These are phyloP conservation scores for Schizochytrium sp. DNA, from an alignment of 108 stramenopile genomes.

Conservation along the genomic window DNA sequence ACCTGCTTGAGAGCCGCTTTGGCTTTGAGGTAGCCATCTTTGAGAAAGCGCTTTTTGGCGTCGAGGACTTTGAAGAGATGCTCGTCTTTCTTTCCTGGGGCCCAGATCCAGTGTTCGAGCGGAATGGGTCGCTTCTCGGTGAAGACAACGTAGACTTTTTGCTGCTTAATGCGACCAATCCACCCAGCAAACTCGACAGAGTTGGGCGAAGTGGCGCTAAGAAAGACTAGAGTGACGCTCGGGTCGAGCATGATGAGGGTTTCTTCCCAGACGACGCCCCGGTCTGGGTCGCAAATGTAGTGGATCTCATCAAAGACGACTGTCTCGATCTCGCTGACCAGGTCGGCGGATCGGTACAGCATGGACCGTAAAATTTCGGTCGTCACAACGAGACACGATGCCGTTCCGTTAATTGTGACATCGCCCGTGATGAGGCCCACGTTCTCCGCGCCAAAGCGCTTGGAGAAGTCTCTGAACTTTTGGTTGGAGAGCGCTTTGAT, in stretches of 20 bases:
- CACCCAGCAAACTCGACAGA: slow-evolving; percentile 89
- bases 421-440: slow-evolving; percentile 82
- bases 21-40: slow-evolving; percentile 64
- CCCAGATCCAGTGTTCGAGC: slow-evolving; percentile 76
- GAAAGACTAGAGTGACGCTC: slow-evolving; percentile 79
- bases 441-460: slow-evolving; percentile 60
- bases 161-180: slow-evolving; percentile 80
- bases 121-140: slow-evolving; percentile 88
- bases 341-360: slow-evolving; percentile 79
- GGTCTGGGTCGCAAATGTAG: slow-evolving; percentile 73
- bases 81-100: slow-evolving; percentile 54
- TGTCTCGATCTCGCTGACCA: slow-evolving; percentile 62
- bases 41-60: slow-evolving; percentile 31
- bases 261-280: slow-evolving; percentile 89
- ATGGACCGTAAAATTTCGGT: slow-evolving; percentile 60
- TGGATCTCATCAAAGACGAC: slow-evolving; percentile 85
- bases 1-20: slow-evolving; percentile 51
- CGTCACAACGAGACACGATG: slow-evolving; percentile 58
- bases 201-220: slow-evolving; percentile 93
- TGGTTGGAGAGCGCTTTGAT: slow-evolving; percentile 89
- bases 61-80: slow-evolving; percentile 65
- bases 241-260: slow-evolving; percentile 90
- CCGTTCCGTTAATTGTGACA: slow-evolving; percentile 49
- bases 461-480: slow-evolving; percentile 82
- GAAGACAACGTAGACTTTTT: slow-evolving; percentile 77